Conservation (phyloP, 1,139 yeast species). For the Scheffersomyces illinoinensis region DNA sequence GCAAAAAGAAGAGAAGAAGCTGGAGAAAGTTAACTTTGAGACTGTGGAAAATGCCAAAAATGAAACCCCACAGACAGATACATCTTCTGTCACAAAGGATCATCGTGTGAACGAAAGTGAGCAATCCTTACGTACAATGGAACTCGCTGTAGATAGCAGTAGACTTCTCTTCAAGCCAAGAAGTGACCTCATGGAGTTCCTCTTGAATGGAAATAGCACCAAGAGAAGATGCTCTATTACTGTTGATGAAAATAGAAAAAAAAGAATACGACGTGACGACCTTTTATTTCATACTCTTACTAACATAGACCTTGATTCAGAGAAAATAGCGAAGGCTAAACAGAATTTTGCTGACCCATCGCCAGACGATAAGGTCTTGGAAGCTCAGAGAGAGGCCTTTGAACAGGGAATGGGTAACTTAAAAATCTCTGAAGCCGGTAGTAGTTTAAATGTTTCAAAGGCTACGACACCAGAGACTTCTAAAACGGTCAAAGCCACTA, state of each 20-base stretch:
- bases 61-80: not conserved
- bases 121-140: not conserved
- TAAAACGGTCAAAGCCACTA: slow-evolving; percentile 31
- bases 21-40: not conserved
- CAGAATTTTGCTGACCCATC: slow-evolving; percentile 68
- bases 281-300: slow-evolving; percentile 37
- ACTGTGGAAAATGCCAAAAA: not conserved
- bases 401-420: slow-evolving; percentile 39
- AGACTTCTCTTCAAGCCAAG: slow-evolving; percentile 12
- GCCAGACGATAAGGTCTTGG: slow-evolving; percentile 75
- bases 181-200: slow-evolving; percentile 3
- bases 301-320: slow-evolving; percentile 49
- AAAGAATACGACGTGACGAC: slow-evolving; percentile 22
- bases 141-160: slow-evolving; percentile 20
- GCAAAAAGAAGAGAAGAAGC: not conserved
- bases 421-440: slow-evolving; percentile 15
- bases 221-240: not conserved
- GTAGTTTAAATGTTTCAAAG: slow-evolving; percentile 1
- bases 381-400: slow-evolving; percentile 61
- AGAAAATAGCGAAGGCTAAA: slow-evolving; percentile 44
- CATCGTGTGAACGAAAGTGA: not conserved
- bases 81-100: not conserved
- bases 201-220: slow-evolving; percentile 1
- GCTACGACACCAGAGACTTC: slow-evolving; percentile 11
- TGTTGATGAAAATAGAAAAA: slow-evolving; percentile 17